phyloP scores from a whole-genome alignment of 306 rosid genomes.

The Erythrophleum fordii region DNA sequence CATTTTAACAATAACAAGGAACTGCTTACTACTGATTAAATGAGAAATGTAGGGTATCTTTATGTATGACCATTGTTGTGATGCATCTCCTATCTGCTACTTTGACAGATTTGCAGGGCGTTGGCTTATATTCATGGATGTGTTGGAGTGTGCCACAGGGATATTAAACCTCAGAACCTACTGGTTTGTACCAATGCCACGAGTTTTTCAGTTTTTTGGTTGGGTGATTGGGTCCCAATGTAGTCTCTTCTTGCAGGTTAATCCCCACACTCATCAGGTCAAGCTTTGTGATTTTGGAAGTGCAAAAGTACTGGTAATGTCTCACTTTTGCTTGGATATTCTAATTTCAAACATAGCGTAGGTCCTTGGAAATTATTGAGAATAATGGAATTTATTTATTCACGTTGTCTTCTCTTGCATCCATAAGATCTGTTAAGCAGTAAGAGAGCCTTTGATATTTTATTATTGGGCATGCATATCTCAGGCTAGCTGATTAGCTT shows the following conservation, averaged over 20 bases:
- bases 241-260: conserved; percentile 54
- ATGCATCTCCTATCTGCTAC: conserved; percentile 1
- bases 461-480: not conserved
- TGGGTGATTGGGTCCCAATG: conserved; percentile 10
- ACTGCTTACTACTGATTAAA: not conserved
- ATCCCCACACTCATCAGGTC: conserved; percentile 65
- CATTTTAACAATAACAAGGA: not conserved
- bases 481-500: not conserved
- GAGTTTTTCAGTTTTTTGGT: not conserved
- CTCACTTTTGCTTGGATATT: conserved; percentile 30
- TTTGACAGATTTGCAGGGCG: conserved; percentile 69
- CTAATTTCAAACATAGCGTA: not conserved
- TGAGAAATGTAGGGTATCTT: not conserved
- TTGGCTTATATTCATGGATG: conserved; percentile 72
- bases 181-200: conserved; percentile 49
- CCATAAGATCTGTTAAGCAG: not conserved
- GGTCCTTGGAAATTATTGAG: not conserved
- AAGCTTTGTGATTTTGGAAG: conserved; percentile 67
- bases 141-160: conserved; percentile 70
- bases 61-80: conserved; percentile 13
- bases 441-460: not conserved
- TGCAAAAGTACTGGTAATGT: conserved; percentile 79
- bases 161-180: conserved; percentile 72
- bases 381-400: not conserved
- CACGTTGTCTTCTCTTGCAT: not conserved